Percentiles rank a stretch among this genome's conserved stretches.
Conservation (phyloP, 306 rosid genomes). For the Cyclanthera cordifolia region DNA sequence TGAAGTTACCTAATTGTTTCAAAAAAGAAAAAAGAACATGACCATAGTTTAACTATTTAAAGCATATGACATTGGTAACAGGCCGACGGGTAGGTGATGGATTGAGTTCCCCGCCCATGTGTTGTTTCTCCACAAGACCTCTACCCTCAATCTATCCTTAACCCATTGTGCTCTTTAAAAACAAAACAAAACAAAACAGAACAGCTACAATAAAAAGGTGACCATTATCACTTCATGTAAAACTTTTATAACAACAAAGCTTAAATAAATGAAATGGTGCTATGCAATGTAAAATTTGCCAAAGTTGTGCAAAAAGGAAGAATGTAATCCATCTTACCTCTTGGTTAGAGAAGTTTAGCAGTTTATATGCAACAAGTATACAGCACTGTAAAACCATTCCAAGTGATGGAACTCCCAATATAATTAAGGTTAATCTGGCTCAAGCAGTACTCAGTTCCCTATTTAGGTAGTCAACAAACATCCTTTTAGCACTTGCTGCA, state of each 20-base stretch:
- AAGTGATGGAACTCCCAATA: background rate
- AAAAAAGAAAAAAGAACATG: background rate
- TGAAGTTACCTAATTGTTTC: no score
- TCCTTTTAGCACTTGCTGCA: constrained; percentile 76
- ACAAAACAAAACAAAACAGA: background rate
- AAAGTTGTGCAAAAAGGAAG: background rate
- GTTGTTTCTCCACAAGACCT: no score
- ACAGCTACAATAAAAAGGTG: background rate
- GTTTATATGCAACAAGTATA: background rate
- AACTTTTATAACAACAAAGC: background rate
- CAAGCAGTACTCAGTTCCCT: constrained; percentile 70
- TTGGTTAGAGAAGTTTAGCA: background rate
- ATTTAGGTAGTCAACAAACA: constrained; percentile 91
- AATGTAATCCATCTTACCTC: background rate
- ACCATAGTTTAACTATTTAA: background rate
- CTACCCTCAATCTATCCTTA: no score
- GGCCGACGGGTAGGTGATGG: no score
- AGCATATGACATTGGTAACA: no score
- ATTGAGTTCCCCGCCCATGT: no score
- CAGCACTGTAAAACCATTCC: background rate
- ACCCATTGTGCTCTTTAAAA: no score
- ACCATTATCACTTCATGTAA: background rate
- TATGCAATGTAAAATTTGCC: background rate
- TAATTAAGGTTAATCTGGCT: constrained; percentile 7
- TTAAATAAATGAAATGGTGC: background rate